These are phyloP conservation scores for Chloranthus sessilifolius DNA, from an alignment of 164 flowering plant species.

Conservation along the genomic window DNA sequence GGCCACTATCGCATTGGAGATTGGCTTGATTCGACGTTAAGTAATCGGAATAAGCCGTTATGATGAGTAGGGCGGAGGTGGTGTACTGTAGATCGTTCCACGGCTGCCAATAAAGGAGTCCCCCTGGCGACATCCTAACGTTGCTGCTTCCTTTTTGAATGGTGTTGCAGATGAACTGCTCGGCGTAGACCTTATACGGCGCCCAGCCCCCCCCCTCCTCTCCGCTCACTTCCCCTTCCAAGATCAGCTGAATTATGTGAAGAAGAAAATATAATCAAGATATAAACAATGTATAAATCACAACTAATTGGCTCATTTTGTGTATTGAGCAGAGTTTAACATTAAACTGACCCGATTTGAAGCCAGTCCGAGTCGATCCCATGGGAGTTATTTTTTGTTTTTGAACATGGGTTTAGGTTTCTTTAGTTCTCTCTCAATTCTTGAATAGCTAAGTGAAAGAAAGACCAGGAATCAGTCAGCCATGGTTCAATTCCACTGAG, in stretches of 20 bases:
- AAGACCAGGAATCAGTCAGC: too few species aligned
- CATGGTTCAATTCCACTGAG: too few species aligned
- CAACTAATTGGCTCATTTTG: too few species aligned
- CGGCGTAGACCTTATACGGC: constrained; percentile 32
- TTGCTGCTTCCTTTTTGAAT: constrained; percentile 41
- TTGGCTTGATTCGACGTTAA: constrained; percentile 8
- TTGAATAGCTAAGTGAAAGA: too few species aligned
- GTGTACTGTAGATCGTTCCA: constrained; percentile 47
- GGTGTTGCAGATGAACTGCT: constrained; percentile 44
- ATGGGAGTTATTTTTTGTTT: too few species aligned
- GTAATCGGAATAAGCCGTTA: constrained; percentile 32
- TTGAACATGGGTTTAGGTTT: too few species aligned
- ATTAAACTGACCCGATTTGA: too few species aligned
- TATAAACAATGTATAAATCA: background rate
- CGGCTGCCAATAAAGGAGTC: constrained; percentile 29
- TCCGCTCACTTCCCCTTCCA: constrained; percentile 23
- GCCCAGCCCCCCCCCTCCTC: constrained; percentile 16
- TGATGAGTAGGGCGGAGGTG: constrained; percentile 30
- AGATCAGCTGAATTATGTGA: constrained; percentile 20
- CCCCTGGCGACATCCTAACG: constrained; percentile 33
- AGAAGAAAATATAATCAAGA: background rate
- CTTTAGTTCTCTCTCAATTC: too few species aligned
- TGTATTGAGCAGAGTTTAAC: too few species aligned
- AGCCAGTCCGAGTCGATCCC: too few species aligned
- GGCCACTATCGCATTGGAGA: constrained; percentile 31